Conservation (phyloP, 2,329 filamentous ascomycete genomes). For the Neofusicoccum ribis region DNA sequence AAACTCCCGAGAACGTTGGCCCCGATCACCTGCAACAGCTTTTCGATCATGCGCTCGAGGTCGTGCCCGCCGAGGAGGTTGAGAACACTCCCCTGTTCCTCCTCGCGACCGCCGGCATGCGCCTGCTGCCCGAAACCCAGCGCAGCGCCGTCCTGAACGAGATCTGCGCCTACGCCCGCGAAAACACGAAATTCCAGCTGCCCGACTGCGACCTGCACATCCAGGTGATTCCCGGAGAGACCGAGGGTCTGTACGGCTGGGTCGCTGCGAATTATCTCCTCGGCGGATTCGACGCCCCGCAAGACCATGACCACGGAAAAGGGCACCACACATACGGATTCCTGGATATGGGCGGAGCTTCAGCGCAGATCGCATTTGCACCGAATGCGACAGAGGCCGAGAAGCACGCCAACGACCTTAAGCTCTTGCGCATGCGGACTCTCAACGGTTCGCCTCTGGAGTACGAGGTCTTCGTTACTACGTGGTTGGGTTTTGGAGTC, state of each 20-base stretch:
- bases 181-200: conserved; percentile 76
- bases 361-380: conserved; percentile 95
- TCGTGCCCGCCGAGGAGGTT: conserved; percentile 75
- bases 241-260: conserved; percentile 95
- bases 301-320: conserved; percentile 77
- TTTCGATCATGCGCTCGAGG: conserved; percentile 75
- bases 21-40: conserved; percentile 77
- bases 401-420: conserved; percentile 87
- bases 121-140: conserved; percentile 73
- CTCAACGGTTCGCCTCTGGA: conserved; percentile 76
- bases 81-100: conserved; percentile 88
- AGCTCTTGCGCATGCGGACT: conserved; percentile 79
- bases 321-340: conserved; percentile 95
- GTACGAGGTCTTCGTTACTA: conserved; percentile 90
- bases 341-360: conserved; percentile 96
- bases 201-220: conserved; percentile 90
- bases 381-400: conserved; percentile 88
- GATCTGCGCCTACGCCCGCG: conserved; percentile 79
- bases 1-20: conserved; percentile 73
- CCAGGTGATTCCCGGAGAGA: conserved; percentile 93
- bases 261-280: conserved; percentile 94
- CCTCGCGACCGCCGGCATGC: conserved; percentile 94
- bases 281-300: conserved; percentile 80
- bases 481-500: conserved; percentile 96
- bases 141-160: conserved; percentile 71